Percentiles rank a stretch among this genome's conserved stretches.
These are phyloP conservation scores for Immersiporthe knoxdaviesiana DNA, from an alignment of 2,329 filamentous ascomycete species.

Conservation along the genomic window DNA sequence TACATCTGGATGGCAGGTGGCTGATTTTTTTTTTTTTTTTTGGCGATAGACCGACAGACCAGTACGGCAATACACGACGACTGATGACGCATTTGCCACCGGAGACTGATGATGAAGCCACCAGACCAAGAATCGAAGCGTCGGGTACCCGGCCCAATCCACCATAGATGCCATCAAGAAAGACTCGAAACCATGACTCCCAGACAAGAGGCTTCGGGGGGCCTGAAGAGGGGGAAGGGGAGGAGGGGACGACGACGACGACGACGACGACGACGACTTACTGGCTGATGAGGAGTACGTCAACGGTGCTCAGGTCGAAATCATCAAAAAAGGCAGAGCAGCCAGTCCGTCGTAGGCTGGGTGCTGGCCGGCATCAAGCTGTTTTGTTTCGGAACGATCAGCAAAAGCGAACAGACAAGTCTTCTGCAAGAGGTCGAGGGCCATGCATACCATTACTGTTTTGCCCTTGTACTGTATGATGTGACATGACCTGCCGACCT, in stretches of 20 bases:
- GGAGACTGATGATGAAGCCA: slow-evolving; percentile 5
- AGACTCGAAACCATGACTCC: slow-evolving; percentile 24
- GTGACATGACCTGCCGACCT: slow-evolving; percentile 95
- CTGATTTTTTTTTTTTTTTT: too few relatives aligned
- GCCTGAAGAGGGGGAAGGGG: slow-evolving; percentile 22
- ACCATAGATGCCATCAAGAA: slow-evolving; percentile 19
- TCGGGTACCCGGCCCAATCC: slow-evolving; percentile 27
- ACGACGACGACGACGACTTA: slow-evolving; percentile 69
- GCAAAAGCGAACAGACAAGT: slow-evolving; percentile 14
- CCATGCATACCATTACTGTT: slow-evolving; percentile 86
- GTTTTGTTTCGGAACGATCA: slow-evolving; percentile 27
- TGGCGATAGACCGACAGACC: slow-evolving; percentile 9
- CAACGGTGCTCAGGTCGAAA: slow-evolving; percentile 95
- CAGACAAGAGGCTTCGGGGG: slow-evolving; percentile 25
- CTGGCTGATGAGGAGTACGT: slow-evolving; percentile 98
- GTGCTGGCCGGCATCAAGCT: slow-evolving; percentile 97
- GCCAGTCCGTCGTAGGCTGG: slow-evolving; percentile 94
- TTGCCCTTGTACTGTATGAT: slow-evolving; percentile 99
- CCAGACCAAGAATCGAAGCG: slow-evolving; percentile 15
- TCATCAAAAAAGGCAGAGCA: slow-evolving; percentile 97
- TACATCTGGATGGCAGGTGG: slow-evolving; percentile 29
- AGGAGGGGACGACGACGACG: too few relatives aligned
- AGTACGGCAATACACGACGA: background rate
- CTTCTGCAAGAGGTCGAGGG: slow-evolving; percentile 18
- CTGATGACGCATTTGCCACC: background rate